phyloP scores from a whole-genome alignment of 2,329 filamentous ascomycete genomes.

The Claviceps fusiformis region DNA sequence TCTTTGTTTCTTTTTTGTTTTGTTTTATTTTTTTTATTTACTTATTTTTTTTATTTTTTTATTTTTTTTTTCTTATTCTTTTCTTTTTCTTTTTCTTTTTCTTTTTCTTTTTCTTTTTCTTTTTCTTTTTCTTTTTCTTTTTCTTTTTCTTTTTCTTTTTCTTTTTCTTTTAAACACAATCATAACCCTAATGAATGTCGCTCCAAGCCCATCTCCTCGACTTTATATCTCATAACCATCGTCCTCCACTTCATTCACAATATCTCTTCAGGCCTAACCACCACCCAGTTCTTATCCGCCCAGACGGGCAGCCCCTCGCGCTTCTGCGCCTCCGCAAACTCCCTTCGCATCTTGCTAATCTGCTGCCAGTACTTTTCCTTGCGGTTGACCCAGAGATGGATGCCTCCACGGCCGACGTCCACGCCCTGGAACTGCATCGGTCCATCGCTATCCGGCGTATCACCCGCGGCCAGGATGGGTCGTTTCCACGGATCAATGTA shows the following conservation, averaged over 20 bases:
- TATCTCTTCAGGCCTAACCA: slow-evolving; percentile 26
- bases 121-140: no score
- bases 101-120: no score
- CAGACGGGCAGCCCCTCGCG: slow-evolving; percentile 23
- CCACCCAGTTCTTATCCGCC: slow-evolving; percentile 31
- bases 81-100: no score
- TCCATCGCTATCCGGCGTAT: slow-evolving; percentile 28
- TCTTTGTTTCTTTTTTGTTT: no score
- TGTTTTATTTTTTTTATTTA: no score
- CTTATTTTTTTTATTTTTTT: no score
- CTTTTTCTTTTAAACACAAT: no score
- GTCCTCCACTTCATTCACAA: slow-evolving; percentile 11
- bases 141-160: no score
- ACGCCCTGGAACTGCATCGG: slow-evolving; percentile 32
- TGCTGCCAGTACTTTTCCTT: slow-evolving; percentile 20
- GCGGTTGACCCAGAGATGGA: slow-evolving; percentile 29
- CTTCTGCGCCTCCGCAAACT: slow-evolving; percentile 20
- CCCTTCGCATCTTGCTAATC: slow-evolving; percentile 23
- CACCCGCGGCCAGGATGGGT: slow-evolving; percentile 27
- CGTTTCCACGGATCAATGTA: slow-evolving; percentile 30
- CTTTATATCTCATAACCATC: no score
- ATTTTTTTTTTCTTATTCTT: no score
- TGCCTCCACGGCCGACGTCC: slow-evolving; percentile 25
- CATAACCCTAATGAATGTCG: no score
- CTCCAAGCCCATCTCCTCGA: no score